Evolutionary conservation across 2,329 filamentous ascomycete species (phyloP).

Genomic region (Chrysoporthe austroafricana): DNA sequence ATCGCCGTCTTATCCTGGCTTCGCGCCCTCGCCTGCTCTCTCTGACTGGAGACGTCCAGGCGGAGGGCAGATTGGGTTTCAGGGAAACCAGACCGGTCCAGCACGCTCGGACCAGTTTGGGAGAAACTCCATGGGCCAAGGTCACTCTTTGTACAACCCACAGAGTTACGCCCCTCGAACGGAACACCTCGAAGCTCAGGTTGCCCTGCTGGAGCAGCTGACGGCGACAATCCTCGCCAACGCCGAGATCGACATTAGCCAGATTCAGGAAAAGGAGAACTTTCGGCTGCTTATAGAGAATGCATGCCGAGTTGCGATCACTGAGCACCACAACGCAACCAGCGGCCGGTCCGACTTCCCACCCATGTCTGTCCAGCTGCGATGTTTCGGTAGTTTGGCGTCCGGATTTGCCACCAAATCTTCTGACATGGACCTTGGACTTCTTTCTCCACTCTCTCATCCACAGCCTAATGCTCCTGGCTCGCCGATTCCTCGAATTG

Average conservation of each 20-base stretch:
- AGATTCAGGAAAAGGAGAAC: conserved; percentile 71
- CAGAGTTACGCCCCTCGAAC: conserved; percentile 38
- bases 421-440: conserved; percentile 89
- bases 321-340: conserved; percentile 51
- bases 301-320: conserved; percentile 65
- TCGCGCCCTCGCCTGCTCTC: conserved; percentile 30
- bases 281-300: conserved; percentile 69
- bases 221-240: conserved; percentile 54
- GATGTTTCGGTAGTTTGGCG: conserved; percentile 80
- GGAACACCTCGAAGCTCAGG: conserved; percentile 55
- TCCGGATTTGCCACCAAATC: conserved; percentile 85
- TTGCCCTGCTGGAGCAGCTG: conserved; percentile 52
- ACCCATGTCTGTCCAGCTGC: conserved; percentile 64
- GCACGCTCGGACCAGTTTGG: conserved; percentile 26
- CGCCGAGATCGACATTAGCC: conserved; percentile 64
- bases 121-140: conserved; percentile 16
- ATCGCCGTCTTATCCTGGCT: conserved; percentile 39
- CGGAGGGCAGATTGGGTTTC: conserved; percentile 28
- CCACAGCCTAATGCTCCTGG: conserved; percentile 56
- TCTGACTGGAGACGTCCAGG: conserved; percentile 37
- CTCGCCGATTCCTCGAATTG: conserved; percentile 69
- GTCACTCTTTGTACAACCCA: conserved; percentile 34
- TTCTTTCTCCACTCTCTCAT: conserved; percentile 67
- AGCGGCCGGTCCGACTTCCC: conserved; percentile 51
- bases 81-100: conserved; percentile 24